phyloP scores from a whole-genome alignment of 1,284 basidiomycete species.

The Pseudozyma tsukubaensis region DNA sequence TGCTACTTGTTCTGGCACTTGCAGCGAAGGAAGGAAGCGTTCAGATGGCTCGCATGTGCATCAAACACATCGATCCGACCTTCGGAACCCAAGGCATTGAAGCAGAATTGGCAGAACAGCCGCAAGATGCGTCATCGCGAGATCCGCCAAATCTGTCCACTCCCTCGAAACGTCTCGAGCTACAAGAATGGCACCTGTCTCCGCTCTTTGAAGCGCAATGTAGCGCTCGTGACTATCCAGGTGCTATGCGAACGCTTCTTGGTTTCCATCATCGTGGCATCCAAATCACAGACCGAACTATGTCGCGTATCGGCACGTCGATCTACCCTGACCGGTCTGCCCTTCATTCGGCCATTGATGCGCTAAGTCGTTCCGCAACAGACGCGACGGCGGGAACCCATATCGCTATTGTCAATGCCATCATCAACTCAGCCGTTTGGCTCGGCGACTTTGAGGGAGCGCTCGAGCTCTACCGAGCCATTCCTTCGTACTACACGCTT shows the following conservation, averaged over 20 bases:
- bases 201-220: constrained; percentile 59
- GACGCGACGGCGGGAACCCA: constrained; percentile 20
- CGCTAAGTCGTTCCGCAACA: constrained; percentile 16
- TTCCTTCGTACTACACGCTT: constrained; percentile 10
- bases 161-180: constrained; percentile 9
- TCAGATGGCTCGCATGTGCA: constrained; percentile 29
- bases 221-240: constrained; percentile 29
- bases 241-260: constrained; percentile 34
- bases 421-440: constrained; percentile 40
- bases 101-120: neutral
- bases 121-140: neutral
- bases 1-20: constrained; percentile 37
- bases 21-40: constrained; percentile 50
- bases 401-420: constrained; percentile 31
- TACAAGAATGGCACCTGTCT: constrained; percentile 57
- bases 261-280: constrained; percentile 13
- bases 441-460: constrained; percentile 28
- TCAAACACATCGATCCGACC: constrained; percentile 22
- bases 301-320: constrained; percentile 29
- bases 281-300: constrained; percentile 11
- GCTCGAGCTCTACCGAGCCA: constrained; percentile 38
- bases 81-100: neutral
- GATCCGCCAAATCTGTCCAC: neutral
- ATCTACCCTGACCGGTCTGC: constrained; percentile 18
- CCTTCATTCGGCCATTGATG: constrained; percentile 23